phyloP scores from a whole-genome alignment of 768 basidiomycete genomes.

The Clavaria fumosa region DNA sequence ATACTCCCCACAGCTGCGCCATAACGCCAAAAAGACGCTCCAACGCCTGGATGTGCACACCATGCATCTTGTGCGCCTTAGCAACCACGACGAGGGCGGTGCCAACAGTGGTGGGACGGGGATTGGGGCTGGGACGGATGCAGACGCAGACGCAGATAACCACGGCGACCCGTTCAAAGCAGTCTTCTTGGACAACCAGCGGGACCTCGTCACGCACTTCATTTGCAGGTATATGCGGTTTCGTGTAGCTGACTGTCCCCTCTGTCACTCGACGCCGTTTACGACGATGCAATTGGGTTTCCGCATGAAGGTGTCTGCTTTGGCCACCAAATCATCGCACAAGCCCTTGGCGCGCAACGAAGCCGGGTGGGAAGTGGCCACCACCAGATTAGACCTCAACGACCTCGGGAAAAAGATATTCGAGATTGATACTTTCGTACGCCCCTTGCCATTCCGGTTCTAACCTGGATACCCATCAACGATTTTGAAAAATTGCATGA shows the following conservation, averaged over 20 bases:
- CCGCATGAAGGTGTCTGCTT: constrained; percentile 64
- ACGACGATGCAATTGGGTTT: constrained; percentile 2
- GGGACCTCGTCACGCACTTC: constrained; percentile 49
- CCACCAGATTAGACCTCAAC: constrained; percentile 49
- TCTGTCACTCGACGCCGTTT: not conserved
- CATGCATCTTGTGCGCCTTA: constrained; percentile 41
- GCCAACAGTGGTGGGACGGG: too few relatives aligned
- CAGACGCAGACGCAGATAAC: too few relatives aligned
- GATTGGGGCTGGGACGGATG: too few relatives aligned
- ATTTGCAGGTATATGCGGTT: too few relatives aligned
- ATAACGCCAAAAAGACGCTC: constrained; percentile 65
- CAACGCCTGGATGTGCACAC: too few relatives aligned
- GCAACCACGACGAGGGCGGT: too few relatives aligned
- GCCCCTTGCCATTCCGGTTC: too few relatives aligned
- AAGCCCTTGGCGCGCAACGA: constrained; percentile 54
- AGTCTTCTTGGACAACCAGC: constrained; percentile 60
- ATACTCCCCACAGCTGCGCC: constrained; percentile 34
- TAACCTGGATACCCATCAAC: constrained; percentile 2
- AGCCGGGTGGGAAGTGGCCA: constrained; percentile 72
- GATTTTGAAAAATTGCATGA: too few relatives aligned
- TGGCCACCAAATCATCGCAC: too few relatives aligned
- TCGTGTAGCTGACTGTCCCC: too few relatives aligned
- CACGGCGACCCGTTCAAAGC: constrained; percentile 49
- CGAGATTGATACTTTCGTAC: constrained; percentile 26
- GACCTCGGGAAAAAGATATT: constrained; percentile 56